A percentile compares a stretch with the other conserved stretches of the same genome.
These are phyloP conservation scores for Ogataea thermomethanolica DNA, from an alignment of 805 yeast genomes.

Conservation along the genomic window DNA sequence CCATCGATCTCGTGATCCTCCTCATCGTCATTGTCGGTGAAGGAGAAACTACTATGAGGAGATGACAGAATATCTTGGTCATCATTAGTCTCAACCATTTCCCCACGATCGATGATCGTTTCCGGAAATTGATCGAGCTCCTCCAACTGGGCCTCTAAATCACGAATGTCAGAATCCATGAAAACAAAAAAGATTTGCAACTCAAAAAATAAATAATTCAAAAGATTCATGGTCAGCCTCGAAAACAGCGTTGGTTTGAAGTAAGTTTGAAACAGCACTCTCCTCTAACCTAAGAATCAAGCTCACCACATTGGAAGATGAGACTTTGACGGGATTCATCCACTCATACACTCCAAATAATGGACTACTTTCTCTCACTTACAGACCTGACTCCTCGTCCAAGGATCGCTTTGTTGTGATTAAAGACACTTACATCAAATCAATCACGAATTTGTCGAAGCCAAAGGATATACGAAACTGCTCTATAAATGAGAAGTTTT, in stretches of 20 bases:
- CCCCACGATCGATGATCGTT: conserved; percentile 30
- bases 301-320: conserved; percentile 57
- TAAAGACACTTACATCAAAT: conserved; percentile 55
- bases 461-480: conserved; percentile 23
- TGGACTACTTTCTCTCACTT: conserved; percentile 40
- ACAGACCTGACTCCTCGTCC: conserved; percentile 25
- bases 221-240: conserved; percentile 25
- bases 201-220: not conserved
- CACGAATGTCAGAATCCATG: conserved; percentile 10
- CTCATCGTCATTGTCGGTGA: conserved; percentile 22
- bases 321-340: conserved; percentile 55
- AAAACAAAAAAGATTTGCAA: conserved; percentile 1
- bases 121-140: conserved; percentile 27
- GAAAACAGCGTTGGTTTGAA: conserved; percentile 34
- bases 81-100: conserved; percentile 30
- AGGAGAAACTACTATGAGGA: conserved; percentile 29
- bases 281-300: conserved; percentile 44
- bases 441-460: conserved; percentile 42
- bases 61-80: conserved; percentile 30
- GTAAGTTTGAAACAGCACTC: conserved; percentile 25
- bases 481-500: conserved; percentile 24
- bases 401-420: conserved; percentile 44
- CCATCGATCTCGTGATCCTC: conserved; percentile 33
- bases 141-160: conserved; percentile 15
- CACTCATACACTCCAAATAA: conserved; percentile 55